phyloP scores from a whole-genome alignment of 805 yeast species.

The Saturnispora sekii region DNA sequence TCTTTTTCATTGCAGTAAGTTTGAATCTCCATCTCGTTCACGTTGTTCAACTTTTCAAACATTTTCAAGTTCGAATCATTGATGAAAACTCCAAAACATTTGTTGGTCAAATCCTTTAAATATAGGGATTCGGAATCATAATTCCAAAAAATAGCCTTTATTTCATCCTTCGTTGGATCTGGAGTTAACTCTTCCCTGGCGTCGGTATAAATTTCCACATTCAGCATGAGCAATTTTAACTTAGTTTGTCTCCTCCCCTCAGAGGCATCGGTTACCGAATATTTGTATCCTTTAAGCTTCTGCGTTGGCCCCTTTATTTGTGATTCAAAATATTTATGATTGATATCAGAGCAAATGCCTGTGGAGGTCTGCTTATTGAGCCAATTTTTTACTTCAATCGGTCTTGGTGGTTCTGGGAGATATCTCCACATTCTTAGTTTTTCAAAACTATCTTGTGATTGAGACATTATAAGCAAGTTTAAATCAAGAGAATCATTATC shows the following conservation, averaged over 20 bases:
- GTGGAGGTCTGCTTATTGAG: constrained; percentile 6
- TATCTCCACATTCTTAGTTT: constrained; percentile 9
- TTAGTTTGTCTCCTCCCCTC: constrained; percentile 28
- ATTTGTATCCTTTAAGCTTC: constrained; percentile 31
- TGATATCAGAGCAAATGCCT: no score
- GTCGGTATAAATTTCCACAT: constrained; percentile 59
- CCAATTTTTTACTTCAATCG: constrained; percentile 30
- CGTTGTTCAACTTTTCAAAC: constrained; percentile 1
- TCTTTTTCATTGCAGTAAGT: constrained; percentile 45
- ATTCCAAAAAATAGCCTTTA: constrained; percentile 55
- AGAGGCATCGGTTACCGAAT: constrained; percentile 23
- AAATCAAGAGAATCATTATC: constrained; percentile 18
- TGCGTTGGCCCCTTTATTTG: constrained; percentile 44
- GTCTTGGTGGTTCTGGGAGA: constrained; percentile 38
- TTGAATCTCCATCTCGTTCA: constrained; percentile 24
- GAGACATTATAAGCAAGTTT: neutral
- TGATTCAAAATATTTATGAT: constrained; percentile 24
- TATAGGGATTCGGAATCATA: constrained; percentile 36
- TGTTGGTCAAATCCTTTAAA: constrained; percentile 25
- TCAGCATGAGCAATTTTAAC: constrained; percentile 44
- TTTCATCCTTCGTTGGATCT: constrained; percentile 53
- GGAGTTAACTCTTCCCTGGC: constrained; percentile 45
- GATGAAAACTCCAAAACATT: constrained; percentile 28
- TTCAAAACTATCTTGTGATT: neutral
- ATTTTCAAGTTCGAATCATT: constrained; percentile 1